Conservation (phyloP, 1,139 yeast species). For the Candida tropicalis region DNA sequence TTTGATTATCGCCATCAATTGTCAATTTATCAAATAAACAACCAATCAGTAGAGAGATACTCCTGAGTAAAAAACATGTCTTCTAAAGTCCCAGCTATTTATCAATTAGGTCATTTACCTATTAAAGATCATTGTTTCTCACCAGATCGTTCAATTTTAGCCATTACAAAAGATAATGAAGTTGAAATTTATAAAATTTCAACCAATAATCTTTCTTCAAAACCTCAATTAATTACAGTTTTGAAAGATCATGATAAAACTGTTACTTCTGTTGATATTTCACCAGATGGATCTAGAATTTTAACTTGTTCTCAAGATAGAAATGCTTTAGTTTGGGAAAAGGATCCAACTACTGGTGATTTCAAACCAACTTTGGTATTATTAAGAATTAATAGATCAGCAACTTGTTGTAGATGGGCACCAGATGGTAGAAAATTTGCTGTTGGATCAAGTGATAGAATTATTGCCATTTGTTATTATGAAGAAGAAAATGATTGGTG, state of each 20-base stretch:
- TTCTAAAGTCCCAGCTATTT: constrained; percentile 39
- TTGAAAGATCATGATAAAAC: constrained; percentile 90
- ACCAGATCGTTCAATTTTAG: constrained; percentile 65
- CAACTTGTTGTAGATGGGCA: constrained; percentile 92
- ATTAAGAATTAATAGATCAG: constrained; percentile 90
- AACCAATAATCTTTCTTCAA: constrained; percentile 30
- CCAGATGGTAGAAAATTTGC: constrained; percentile 94
- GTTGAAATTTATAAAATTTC: constrained; percentile 74
- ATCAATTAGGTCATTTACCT: constrained; percentile 79
- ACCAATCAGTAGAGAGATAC: constrained; percentile 35
- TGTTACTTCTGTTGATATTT: constrained; percentile 92
- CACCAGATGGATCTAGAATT: constrained; percentile 77
- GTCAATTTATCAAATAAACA: too few relatives aligned
- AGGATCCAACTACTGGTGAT: constrained; percentile 35
- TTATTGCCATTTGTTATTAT: constrained; percentile 93
- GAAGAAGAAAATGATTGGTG: constrained; percentile 99
- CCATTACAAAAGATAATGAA: constrained; percentile 76
- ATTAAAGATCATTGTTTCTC: constrained; percentile 91
- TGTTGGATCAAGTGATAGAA: constrained; percentile 93
- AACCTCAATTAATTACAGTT: constrained; percentile 58
- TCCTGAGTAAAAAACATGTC: constrained; percentile 26
- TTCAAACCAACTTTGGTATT: constrained; percentile 90
- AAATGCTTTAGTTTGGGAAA: constrained; percentile 96
- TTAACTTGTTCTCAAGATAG: constrained; percentile 98
- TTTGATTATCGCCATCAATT: too few relatives aligned